phyloP scores from a whole-genome alignment of 441 rosid species.

The Eruca vesicaria region DNA sequence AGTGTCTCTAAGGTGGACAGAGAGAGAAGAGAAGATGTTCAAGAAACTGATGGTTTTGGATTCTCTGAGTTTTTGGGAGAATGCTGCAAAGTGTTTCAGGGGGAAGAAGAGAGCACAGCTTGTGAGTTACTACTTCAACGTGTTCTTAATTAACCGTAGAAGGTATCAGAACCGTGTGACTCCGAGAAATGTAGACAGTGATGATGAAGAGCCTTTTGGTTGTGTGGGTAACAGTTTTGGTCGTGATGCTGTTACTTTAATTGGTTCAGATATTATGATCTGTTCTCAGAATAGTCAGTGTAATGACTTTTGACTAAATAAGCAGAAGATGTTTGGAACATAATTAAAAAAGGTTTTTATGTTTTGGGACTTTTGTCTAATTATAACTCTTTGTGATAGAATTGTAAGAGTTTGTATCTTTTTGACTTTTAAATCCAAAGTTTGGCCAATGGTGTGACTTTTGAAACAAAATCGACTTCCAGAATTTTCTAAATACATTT shows the following conservation, averaged over 20 bases:
- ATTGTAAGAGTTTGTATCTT: constrained; percentile 5
- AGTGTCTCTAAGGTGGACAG: constrained; percentile 53
- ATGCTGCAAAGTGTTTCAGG: constrained; percentile 33
- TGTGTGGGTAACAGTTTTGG: constrained; percentile 52
- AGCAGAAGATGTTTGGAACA: constrained; percentile 3
- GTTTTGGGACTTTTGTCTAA: not conserved
- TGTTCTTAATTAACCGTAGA: constrained; percentile 46
- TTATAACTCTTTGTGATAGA: not conserved
- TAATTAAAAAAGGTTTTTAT: not conserved
- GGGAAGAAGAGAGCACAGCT: constrained; percentile 46
- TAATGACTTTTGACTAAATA: constrained; percentile 38
- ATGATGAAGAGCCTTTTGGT: constrained; percentile 54
- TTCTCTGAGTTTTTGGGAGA: constrained; percentile 37
- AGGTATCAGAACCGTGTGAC: constrained; percentile 66
- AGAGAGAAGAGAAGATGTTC: constrained; percentile 49
- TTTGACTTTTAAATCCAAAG: not conserved
- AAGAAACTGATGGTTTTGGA: constrained; percentile 37
- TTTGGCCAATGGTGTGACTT: not conserved
- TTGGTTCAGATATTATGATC: constrained; percentile 39
- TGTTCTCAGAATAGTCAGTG: constrained; percentile 58
- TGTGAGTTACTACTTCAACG: constrained; percentile 61
- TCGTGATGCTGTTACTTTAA: constrained; percentile 33
- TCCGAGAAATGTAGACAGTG: constrained; percentile 49
- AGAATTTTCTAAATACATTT: too few relatives aligned
- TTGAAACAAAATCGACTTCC: not conserved